These are phyloP conservation scores for Fusarium hostae DNA, from an alignment of 2,329 filamentous ascomycete genomes.

Conservation along the genomic window DNA sequence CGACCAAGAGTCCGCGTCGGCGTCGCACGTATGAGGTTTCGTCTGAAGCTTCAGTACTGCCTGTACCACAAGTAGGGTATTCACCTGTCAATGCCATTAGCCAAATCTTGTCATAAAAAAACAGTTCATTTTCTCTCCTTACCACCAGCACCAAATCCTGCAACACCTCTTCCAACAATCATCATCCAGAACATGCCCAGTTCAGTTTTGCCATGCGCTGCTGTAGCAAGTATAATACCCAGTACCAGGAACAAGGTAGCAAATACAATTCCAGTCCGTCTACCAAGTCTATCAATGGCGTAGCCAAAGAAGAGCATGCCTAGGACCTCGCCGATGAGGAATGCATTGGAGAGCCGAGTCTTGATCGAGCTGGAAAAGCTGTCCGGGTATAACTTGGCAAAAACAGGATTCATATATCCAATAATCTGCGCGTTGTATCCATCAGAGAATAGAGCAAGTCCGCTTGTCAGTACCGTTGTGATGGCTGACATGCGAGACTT, in stretches of 20 bases:
- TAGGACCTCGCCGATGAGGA: background rate
- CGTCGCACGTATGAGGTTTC: background rate
- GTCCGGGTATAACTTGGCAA: background rate
- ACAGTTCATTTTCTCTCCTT: fast-evolving
- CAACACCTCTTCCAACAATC: background rate
- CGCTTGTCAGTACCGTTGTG: background rate
- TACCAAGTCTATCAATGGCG: background rate
- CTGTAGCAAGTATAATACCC: background rate
- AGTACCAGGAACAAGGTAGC: background rate
- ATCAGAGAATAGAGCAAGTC: background rate
- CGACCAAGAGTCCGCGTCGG: background rate
- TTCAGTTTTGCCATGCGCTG: background rate
- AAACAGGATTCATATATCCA: background rate
- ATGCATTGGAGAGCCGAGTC: slow-evolving; percentile 1
- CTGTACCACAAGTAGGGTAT: background rate
- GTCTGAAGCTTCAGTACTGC: background rate
- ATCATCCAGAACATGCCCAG: slow-evolving; percentile 3
- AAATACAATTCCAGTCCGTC: background rate
- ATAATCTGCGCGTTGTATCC: slow-evolving; percentile 1
- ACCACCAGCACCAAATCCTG: background rate
- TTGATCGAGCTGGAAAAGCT: background rate
- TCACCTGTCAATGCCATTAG: background rate
- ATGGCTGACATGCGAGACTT: background rate
- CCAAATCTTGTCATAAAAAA: fast-evolving
- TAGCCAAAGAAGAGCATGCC: background rate